Percentiles rank a stretch among this genome's conserved stretches.
Conservation (phyloP, 495 filamentous ascomycete species). For the Daldinia childiae region DNA sequence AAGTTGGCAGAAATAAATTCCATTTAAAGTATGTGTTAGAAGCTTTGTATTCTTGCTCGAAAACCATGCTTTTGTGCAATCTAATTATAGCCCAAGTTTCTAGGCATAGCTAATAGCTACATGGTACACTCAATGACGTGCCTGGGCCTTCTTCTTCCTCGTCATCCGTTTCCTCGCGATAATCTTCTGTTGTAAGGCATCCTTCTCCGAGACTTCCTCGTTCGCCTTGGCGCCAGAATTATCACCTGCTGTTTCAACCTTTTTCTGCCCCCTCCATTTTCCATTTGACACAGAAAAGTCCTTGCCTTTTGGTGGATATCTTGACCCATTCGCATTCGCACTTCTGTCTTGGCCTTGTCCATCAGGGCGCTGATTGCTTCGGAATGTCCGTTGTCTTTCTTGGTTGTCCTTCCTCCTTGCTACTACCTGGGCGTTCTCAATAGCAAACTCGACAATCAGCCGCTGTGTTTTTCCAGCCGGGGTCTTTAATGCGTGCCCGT, state of each 20-base stretch:
- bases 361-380: slow-evolving; percentile 3
- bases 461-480: slow-evolving; percentile 63
- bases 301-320: slow-evolving; percentile 24
- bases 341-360: background rate
- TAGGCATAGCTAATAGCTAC: background rate
- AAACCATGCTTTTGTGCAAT: too few relatives aligned
- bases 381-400: slow-evolving; percentile 54
- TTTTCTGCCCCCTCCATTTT: slow-evolving; percentile 30
- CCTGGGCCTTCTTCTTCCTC: slow-evolving; percentile 60
- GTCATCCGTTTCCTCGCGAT: slow-evolving; percentile 59
- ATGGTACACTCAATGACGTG: slow-evolving; percentile 30
- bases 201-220: slow-evolving; percentile 41
- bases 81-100: background rate
- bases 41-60: too few relatives aligned
- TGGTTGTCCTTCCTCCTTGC: slow-evolving; percentile 77
- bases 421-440: slow-evolving; percentile 97
- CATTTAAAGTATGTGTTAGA: background rate
- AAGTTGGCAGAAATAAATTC: slow-evolving; percentile 2
- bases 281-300: slow-evolving; percentile 47
- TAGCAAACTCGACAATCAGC: slow-evolving; percentile 95
- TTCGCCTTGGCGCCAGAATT: slow-evolving; percentile 22
- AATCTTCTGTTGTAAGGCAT: slow-evolving; percentile 57
- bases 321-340: background rate
- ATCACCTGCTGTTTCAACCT: slow-evolving; percentile 22
- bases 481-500: slow-evolving; percentile 75